Evolutionary conservation across 2,329 filamentous ascomycete species (phyloP), one percentile per base, ranked within the genome.

Genomic region (Aspergillus quadrilineatus): DNA sequence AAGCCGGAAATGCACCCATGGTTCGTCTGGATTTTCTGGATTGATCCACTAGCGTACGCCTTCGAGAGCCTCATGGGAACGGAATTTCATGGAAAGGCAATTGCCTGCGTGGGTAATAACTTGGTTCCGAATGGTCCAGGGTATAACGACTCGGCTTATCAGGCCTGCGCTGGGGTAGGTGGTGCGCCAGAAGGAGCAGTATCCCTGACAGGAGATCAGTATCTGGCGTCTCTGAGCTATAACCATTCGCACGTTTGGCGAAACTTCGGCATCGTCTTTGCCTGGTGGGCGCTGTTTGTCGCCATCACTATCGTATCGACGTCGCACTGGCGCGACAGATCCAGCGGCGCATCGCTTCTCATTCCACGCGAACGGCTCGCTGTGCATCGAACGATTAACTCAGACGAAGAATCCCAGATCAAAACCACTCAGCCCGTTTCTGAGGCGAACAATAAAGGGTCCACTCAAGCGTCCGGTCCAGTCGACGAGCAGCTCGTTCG

Each of bases 191-290:
- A 17, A 17, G 17, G 17, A 17, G 17, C 17, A 17, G 17, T 0
- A 59, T 67, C 0, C 70, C 70, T 1, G 85, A 78, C 72, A 7
- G 85, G 85, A 0, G 83, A 86, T n/a, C 69, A 81, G 4, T 88
- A 88, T 53, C 71, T 88, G 0, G 64, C 63, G 0, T 81, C 79
- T 1, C 72, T 89, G 0, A 82, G 81, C 0, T 86, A 84, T 68
- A 75, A 72, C 22, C 73, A 81, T 49, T 64, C 64, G 0, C 78
- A 85, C 41, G 58, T 86, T 1, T 86, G 84, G 84, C 73, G 83
- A 7, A 86, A 86, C 65, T 80, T 86, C 56, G 84, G 83, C 7
- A 85, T 86, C 50, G 64, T 86, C 28, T 85, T 82, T 77, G 83
- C 77, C 0, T 87, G 78, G 77, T 87, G 84, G 83, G 77, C 69